phyloP scores from a whole-genome alignment of 129 eudicot genomes.

The Calendula officinalis region DNA sequence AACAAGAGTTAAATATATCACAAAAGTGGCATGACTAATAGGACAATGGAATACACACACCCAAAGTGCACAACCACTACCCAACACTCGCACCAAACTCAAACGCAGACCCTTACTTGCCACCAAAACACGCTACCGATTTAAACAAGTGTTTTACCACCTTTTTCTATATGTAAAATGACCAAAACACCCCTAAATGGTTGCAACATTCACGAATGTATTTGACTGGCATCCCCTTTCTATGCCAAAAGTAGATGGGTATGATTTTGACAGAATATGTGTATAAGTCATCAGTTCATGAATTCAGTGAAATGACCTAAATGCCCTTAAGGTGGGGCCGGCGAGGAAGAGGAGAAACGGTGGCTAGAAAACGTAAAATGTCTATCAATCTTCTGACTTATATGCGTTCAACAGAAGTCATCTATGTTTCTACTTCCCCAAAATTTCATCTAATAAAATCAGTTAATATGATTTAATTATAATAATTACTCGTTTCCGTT shows the following conservation, averaged over 20 bases:
- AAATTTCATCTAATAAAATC: neutral
- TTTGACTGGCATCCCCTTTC: slow-evolving; percentile 31
- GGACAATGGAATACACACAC: slow-evolving; percentile 27
- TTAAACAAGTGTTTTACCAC: slow-evolving; percentile 16
- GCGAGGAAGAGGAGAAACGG: slow-evolving; percentile 25
- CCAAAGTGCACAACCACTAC: slow-evolving; percentile 39
- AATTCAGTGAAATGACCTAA: slow-evolving; percentile 28
- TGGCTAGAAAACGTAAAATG: slow-evolving; percentile 39
- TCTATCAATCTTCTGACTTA: slow-evolving; percentile 31
- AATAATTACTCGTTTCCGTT: too few relatives aligned
- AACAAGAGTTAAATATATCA: slow-evolving; percentile 8
- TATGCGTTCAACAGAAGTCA: slow-evolving; percentile 44
- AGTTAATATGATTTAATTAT: neutral
- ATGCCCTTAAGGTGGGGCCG: slow-evolving; percentile 42
- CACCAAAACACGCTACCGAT: slow-evolving; percentile 70
- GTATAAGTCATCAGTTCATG: slow-evolving; percentile 37
- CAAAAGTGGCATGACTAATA: slow-evolving; percentile 34
- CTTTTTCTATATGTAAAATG: slow-evolving; percentile 16
- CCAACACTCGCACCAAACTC: slow-evolving; percentile 48
- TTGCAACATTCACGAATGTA: slow-evolving; percentile 2
- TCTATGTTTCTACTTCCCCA: slow-evolving; percentile 18
- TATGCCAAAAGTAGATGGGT: slow-evolving; percentile 22
- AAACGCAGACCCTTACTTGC: slow-evolving; percentile 37
- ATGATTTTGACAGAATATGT: slow-evolving; percentile 40
- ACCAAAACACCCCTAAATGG: slow-evolving; percentile 20